Evolutionary conservation across 2,329 filamentous ascomycete species (phyloP).

Genomic region (Dendrostoma leiphaemia): DNA sequence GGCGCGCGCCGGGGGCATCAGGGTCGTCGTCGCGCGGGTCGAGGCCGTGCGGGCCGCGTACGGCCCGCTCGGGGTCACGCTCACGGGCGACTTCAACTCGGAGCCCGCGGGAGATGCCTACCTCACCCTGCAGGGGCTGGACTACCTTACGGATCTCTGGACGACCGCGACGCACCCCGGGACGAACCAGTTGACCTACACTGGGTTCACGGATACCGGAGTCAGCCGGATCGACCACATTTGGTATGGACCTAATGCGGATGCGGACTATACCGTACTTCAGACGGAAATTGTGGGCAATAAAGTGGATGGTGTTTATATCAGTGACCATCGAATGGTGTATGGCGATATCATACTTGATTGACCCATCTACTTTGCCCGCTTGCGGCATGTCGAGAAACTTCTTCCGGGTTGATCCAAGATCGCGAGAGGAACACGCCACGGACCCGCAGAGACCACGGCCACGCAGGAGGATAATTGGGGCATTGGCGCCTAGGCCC

Average conservation of each 20-base stretch:
- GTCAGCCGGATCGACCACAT: conserved; percentile 38
- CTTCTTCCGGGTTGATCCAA: no score
- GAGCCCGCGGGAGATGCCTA: conserved; percentile 38
- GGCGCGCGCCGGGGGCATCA: conserved; percentile 44
- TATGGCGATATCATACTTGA: not conserved
- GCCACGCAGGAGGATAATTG: no score
- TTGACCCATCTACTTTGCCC: not conserved
- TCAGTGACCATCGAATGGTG: conserved; percentile 16
- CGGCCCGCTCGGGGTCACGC: conserved; percentile 30
- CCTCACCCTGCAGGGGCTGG: conserved; percentile 29
- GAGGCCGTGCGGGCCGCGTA: conserved; percentile 22
- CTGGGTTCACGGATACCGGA: conserved; percentile 35
- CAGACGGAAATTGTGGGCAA: conserved; percentile 39
- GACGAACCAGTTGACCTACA: conserved; percentile 41
- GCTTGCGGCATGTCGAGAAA: no score
- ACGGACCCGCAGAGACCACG: no score
- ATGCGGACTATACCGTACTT: conserved; percentile 22
- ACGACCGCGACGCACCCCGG: conserved; percentile 30
- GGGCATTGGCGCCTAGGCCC: no score
- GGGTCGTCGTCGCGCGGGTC: conserved; percentile 38
- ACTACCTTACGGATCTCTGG: conserved; percentile 21
- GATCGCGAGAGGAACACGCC: no score
- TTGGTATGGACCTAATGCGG: conserved; percentile 30
- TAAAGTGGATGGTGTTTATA: conserved; percentile 32
- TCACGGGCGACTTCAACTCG: conserved; percentile 48